Conservation (phyloP, 179 eudicot genomes). For the Patellifolia procumbens region DNA sequence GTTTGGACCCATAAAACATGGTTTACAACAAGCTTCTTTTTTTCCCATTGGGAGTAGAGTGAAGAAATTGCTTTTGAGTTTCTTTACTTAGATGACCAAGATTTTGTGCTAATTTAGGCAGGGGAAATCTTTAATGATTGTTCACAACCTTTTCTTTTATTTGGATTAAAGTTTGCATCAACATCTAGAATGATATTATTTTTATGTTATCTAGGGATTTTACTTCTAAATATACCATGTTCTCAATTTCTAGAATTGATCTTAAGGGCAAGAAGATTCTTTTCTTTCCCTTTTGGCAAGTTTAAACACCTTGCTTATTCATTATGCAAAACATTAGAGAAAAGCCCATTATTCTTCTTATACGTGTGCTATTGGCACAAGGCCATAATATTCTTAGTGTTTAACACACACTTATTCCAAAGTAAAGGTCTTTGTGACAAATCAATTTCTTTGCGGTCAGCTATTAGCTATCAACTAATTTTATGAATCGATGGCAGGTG, state of each 20-base stretch:
- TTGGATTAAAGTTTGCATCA: conserved; percentile 36
- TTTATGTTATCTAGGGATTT: conserved; percentile 8
- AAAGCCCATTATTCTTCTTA: conserved; percentile 9
- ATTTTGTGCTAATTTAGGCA: conserved; percentile 21
- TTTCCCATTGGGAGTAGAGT: conserved; percentile 4
- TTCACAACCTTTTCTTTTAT: conserved; percentile 28
- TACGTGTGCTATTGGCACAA: not conserved
- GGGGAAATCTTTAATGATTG: conserved; percentile 27
- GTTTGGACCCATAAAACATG: conserved; percentile 16
- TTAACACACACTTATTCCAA: conserved; percentile 20
- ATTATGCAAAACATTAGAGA: not conserved
- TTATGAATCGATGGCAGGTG: conserved; percentile 12
- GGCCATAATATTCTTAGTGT: conserved; percentile 18
- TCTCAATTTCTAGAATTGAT: conserved; percentile 18
- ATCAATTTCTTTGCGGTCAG: too few relatives aligned
- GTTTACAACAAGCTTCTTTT: conserved; percentile 22
- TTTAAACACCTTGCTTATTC: conserved; percentile 26
- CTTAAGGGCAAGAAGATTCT: too few relatives aligned
- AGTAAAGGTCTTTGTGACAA: not conserved
- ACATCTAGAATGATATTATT: conserved; percentile 31
- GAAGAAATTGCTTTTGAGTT: conserved; percentile 4
- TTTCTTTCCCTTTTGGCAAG: conserved; percentile 37
- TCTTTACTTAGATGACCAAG: conserved; percentile 19
- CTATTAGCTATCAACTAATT: not conserved
- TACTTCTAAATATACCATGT: not conserved